phyloP scores from a whole-genome alignment of 192 early-diverging fungal genomes.

The Coemansia aciculifera region DNA sequence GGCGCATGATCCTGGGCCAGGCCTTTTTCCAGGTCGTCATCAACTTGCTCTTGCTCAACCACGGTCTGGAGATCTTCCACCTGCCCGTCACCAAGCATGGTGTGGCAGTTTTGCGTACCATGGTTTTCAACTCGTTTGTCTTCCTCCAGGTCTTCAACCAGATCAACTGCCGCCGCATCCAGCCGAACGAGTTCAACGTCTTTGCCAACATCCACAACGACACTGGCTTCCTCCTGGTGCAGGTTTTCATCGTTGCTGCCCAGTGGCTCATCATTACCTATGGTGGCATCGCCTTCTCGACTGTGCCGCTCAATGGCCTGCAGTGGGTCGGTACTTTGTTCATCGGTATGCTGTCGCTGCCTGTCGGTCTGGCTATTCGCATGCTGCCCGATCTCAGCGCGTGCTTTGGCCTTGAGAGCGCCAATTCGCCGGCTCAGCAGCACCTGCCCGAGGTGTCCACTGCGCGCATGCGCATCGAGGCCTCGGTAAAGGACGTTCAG shows the following conservation, averaged over 20 bases:
- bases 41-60: constrained; percentile 69
- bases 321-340: constrained; percentile 83
- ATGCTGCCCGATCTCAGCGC: constrained; percentile 71
- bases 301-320: constrained; percentile 58
- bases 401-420: constrained; percentile 56
- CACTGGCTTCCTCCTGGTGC: constrained; percentile 76
- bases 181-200: constrained; percentile 88
- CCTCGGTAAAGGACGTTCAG: constrained; percentile 48
- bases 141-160: constrained; percentile 89
- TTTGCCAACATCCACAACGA: constrained; percentile 85
- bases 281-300: constrained; percentile 89
- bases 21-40: constrained; percentile 84
- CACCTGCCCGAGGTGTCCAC: constrained; percentile 50
- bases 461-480: constrained; percentile 52
- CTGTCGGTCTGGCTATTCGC: constrained; percentile 78
- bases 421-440: constrained; percentile 54
- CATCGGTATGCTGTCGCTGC: constrained; percentile 79
- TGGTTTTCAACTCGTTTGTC: constrained; percentile 93
- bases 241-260: constrained; percentile 66
- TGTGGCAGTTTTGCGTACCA: constrained; percentile 63
- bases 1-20: constrained; percentile 94
- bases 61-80: constrained; percentile 62
- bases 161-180: constrained; percentile 81
- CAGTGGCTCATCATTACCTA: constrained; percentile 87
- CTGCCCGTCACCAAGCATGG: constrained; percentile 51